Conservation (phyloP, 169 alveolate genomes). For the Cryptosporidium sp. region DNA sequence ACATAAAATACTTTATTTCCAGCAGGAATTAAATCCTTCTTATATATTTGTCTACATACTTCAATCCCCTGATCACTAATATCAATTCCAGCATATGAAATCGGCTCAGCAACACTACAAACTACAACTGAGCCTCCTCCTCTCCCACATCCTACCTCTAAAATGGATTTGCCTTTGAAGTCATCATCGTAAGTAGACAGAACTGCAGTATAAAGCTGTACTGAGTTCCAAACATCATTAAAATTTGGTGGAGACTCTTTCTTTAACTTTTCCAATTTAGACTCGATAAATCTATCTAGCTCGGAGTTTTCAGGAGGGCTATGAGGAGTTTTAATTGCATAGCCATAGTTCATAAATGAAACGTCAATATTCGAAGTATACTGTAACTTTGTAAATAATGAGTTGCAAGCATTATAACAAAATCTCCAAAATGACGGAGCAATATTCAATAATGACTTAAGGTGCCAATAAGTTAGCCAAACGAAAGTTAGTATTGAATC, state of each 20-base stretch:
- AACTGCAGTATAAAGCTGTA: constrained; percentile 62
- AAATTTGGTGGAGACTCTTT: constrained; percentile 64
- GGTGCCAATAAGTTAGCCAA: constrained; percentile 69
- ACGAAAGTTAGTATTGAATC: constrained; percentile 36
- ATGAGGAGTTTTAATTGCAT: constrained; percentile 61
- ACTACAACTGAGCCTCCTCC: constrained; percentile 74
- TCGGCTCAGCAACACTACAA: constrained; percentile 72
- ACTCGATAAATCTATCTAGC: constrained; percentile 53
- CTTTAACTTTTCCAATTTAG: constrained; percentile 47
- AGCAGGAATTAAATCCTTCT: constrained; percentile 48
- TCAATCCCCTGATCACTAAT: constrained; percentile 72
- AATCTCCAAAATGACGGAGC: constrained; percentile 71
- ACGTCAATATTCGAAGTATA: constrained; percentile 59
- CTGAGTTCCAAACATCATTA: constrained; percentile 72
- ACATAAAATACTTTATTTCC: constrained; percentile 72
- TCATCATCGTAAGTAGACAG: constrained; percentile 64
- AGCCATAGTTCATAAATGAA: constrained; percentile 72
- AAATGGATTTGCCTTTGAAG: constrained; percentile 41
- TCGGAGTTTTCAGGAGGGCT: constrained; percentile 69
- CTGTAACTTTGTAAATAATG: constrained; percentile 53
- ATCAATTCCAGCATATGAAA: constrained; percentile 73
- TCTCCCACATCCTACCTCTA: constrained; percentile 73
- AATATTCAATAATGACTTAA: constrained; percentile 51
- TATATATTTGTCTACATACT: constrained; percentile 63
- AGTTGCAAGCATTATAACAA: constrained; percentile 62